These are phyloP conservation scores for Prunus davidiana DNA, from an alignment of 306 rosid genomes.

Conservation along the genomic window DNA sequence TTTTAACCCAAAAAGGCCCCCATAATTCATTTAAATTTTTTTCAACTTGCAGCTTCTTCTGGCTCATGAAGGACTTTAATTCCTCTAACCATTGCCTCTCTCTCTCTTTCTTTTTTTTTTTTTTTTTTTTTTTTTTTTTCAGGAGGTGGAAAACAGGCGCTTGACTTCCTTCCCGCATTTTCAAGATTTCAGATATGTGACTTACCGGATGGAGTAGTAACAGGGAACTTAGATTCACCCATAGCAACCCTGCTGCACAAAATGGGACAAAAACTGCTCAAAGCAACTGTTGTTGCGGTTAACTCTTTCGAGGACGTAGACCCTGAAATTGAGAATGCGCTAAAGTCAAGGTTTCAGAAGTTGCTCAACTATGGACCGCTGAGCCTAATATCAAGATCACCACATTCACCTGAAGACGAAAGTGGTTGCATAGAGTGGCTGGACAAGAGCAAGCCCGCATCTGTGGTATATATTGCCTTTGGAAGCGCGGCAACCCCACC, in stretches of 20 bases:
- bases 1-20: too few species aligned
- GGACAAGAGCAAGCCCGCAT: conserved; percentile 25
- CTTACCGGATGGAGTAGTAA: conserved; percentile 43
- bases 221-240: conserved; percentile 24
- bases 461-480: conserved; percentile 60
- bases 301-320: conserved; percentile 55
- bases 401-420: conserved; percentile 19
- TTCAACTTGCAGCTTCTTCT: too few species aligned
- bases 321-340: conserved; percentile 12
- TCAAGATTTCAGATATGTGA: conserved; percentile 33
- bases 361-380: conserved; percentile 65
- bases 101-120: too few species aligned
- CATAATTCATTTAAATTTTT: too few species aligned
- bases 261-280: conserved; percentile 54
- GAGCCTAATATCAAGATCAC: conserved; percentile 23
- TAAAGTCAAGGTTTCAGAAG: conserved; percentile 24
- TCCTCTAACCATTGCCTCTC: too few species aligned
- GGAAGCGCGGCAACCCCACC: conserved; percentile 54
- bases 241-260: conserved; percentile 43
- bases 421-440: conserved; percentile 55
- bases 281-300: conserved; percentile 52
- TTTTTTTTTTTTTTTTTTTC: not conserved
- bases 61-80: too few species aligned
- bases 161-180: conserved; percentile 57
- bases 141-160: conserved; percentile 17